phyloP scores from a whole-genome alignment of 2,329 filamentous ascomycete genomes.

The Diaporthe ampelina region DNA sequence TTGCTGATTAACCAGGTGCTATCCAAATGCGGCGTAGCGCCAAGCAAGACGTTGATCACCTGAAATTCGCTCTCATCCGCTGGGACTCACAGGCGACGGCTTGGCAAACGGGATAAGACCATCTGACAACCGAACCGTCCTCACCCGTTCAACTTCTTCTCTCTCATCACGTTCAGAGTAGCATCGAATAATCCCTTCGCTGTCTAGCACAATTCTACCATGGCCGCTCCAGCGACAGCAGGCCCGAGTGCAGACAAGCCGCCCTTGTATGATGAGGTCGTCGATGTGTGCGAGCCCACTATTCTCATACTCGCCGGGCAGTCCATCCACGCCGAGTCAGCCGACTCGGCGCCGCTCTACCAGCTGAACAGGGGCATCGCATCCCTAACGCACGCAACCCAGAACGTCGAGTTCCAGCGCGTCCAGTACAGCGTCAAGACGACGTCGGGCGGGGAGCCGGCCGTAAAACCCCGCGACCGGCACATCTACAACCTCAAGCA shows the following conservation, averaged over 20 bases:
- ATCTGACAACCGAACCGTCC: background rate
- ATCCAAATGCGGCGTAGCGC: background rate
- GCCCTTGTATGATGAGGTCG: background rate
- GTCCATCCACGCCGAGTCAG: conserved; percentile 46
- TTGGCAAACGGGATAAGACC: background rate
- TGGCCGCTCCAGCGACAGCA: background rate
- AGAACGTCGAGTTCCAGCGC: conserved; percentile 45
- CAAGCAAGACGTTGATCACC: background rate
- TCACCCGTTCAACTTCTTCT: background rate
- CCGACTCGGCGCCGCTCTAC: conserved; percentile 44
- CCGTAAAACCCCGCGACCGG: conserved; percentile 41
- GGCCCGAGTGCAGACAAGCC: background rate
- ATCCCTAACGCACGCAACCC: conserved; percentile 42
- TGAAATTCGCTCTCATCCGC: background rate
- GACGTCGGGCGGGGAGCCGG: conserved; percentile 40
- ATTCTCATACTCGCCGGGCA: conserved; percentile 46
- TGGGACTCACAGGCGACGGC: background rate
- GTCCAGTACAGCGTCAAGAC: conserved; percentile 44
- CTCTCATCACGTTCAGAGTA: too few relatives aligned
- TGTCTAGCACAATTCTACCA: background rate
- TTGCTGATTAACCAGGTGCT: too few relatives aligned
- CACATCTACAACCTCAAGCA: conserved; percentile 46
- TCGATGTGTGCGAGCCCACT: conserved; percentile 41
- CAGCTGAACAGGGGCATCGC: conserved; percentile 46
- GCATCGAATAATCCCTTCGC: background rate